Base-by-base conservation (phyloP, 768 basidiomycete species). In the Phylloporus sp. region DNA sequence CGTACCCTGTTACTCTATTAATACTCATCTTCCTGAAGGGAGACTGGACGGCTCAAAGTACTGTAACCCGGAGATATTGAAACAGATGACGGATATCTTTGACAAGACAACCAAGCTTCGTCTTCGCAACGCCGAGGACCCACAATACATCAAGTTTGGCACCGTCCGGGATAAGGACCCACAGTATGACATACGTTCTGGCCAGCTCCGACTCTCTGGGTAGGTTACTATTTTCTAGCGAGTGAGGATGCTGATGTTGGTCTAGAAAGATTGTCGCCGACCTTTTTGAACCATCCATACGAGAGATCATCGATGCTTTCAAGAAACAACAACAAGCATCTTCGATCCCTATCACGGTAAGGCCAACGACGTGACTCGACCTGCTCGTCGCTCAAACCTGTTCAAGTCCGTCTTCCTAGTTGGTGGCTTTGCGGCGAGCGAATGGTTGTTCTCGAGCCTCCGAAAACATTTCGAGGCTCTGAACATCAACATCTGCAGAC, bases 401-500 rank as follows among this genome's bases (percentile, higher is more conserved):
- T 45, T 10, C 18, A 38, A 71, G 70, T 66, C 69, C 11, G 70
- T 79, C 22, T 73, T 80, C 47, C 72, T 84, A 2, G 79, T 82
- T 3, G 80, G 80, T 7, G 80, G 79, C 0, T 81, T 81, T 60
- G 74, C 75, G 10, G 75, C 77, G 2, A 80, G 73, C 51, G 73
- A 76, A 39, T 80, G 73, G 71, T 60, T 82, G 16, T 80, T 75
- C 53, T 54, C 64, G 2, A 66, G 70, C 41, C 72, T 83, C 2
- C 72, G 72, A 35, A 64, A 59, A 45, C 58, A 66, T 6, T 65
- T 83, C 10, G 66, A 67, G 5, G 56, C 66, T 5, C 58, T 70
- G 0, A 72, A 73, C n/a, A 59, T 80, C 32, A 69, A 63, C 28
- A 62, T 82, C 16, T 71, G 74, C 45, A 71, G 79, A 8, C 82